Percentiles rank a stretch among this genome's conserved stretches.
Evolutionary conservation across 2,329 filamentous ascomycete species (phyloP).

Genomic region (Huntiella moniliformis): DNA sequence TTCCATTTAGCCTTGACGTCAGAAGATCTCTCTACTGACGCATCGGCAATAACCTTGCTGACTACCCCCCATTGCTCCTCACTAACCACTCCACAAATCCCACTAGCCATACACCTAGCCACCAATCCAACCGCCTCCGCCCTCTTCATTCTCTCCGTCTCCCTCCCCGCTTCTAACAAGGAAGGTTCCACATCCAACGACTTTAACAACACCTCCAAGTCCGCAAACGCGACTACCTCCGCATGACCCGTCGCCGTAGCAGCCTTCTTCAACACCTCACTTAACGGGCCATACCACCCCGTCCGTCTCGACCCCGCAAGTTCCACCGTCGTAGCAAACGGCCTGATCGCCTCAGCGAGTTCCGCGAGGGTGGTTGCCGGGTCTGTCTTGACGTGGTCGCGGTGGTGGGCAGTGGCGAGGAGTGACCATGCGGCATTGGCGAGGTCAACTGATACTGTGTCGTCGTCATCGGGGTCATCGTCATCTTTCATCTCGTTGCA

Average conservation of each 20-base stretch:
- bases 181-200: constrained; percentile 27
- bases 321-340: constrained; percentile 21
- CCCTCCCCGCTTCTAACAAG: constrained; percentile 28
- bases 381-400: constrained; percentile 20
- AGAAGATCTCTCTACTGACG: constrained; percentile 24
- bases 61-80: constrained; percentile 17
- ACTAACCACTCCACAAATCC: constrained; percentile 21
- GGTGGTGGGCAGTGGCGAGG: constrained; percentile 30
- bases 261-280: constrained; percentile 23
- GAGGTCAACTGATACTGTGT: not conserved
- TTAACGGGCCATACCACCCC: constrained; percentile 32
- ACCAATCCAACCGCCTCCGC: constrained; percentile 25
- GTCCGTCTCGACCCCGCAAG: constrained; percentile 28
- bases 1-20: constrained; percentile 28
- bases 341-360: constrained; percentile 23
- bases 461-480: constrained; percentile 32
- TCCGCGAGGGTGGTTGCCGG: constrained; percentile 22
- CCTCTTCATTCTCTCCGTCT: constrained; percentile 30
- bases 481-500: constrained; percentile 24
- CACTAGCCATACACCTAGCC: constrained; percentile 13
- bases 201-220: constrained; percentile 22
- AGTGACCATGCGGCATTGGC: constrained; percentile 21
- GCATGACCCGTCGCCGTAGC: constrained; percentile 19
- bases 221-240: constrained; percentile 12
- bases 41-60: constrained; percentile 17